These are phyloP conservation scores for Haplosporangium sp. DNA, from an alignment of 371 early-diverging fungal genomes.

Conservation along the genomic window DNA sequence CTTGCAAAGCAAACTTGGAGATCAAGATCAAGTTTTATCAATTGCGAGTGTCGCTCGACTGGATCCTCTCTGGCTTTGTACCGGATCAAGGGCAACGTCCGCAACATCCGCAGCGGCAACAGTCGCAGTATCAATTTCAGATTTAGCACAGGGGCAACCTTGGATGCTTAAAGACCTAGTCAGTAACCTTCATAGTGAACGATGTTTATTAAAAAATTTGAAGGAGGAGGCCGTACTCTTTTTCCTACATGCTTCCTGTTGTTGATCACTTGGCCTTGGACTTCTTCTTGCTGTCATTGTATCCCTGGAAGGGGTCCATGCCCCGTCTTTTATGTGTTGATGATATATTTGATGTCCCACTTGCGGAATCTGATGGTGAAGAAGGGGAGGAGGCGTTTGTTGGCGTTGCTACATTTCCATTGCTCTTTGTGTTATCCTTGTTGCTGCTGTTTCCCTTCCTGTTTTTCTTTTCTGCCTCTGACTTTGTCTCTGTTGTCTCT, in stretches of 20 bases:
- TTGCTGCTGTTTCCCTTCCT: background rate
- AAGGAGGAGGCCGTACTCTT: background rate
- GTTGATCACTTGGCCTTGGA: constrained; percentile 6
- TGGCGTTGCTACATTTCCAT: background rate
- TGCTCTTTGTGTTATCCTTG: too few species aligned
- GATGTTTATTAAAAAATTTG: background rate
- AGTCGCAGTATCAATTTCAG: background rate
- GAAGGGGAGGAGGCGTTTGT: background rate
- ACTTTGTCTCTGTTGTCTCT: background rate
- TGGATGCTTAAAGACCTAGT: background rate
- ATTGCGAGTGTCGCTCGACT: constrained; percentile 45
- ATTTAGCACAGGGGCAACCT: background rate
- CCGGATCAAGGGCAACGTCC: background rate
- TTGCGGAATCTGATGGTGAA: background rate
- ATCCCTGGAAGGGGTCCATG: constrained; percentile 47
- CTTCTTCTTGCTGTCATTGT: constrained; percentile 23
- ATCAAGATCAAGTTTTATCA: constrained; percentile 34
- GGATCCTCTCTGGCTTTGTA: constrained; percentile 41
- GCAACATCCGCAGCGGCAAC: background rate
- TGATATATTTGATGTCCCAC: background rate
- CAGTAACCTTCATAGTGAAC: background rate
- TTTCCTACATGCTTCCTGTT: background rate
- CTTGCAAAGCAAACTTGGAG: constrained; percentile 45
- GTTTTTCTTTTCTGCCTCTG: constrained; percentile 1
- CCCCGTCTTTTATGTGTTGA: constrained; percentile 11